Percentiles rank a stretch among this genome's conserved stretches.
Conservation (phyloP, 1,284 basidiomycete genomes). For the Austroboletus niveus region DNA sequence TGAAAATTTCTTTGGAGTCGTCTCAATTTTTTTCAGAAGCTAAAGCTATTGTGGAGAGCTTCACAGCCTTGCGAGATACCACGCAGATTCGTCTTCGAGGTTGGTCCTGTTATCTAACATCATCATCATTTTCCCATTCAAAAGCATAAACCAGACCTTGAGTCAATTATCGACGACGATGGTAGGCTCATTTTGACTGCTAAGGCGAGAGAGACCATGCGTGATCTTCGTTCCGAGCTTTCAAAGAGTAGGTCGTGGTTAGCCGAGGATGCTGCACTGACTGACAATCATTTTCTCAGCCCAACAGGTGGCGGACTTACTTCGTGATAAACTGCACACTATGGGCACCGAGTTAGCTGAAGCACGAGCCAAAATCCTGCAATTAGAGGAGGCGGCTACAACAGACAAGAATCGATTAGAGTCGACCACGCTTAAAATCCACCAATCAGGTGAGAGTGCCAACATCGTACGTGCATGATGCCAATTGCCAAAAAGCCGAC, state of each 20-base stretch:
- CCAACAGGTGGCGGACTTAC: slow-evolving; percentile 49
- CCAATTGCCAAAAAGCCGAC: slow-evolving; percentile 25
- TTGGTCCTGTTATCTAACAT: slow-evolving; percentile 11
- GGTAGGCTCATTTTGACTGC: slow-evolving; percentile 26
- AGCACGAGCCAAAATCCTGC: slow-evolving; percentile 37
- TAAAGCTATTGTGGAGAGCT: slow-evolving; percentile 18
- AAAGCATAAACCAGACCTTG: slow-evolving; percentile 23
- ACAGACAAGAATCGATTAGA: slow-evolving; percentile 29
- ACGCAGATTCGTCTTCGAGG: slow-evolving; percentile 20
- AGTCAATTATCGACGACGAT: slow-evolving; percentile 33
- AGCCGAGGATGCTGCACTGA: slow-evolving; percentile 33
- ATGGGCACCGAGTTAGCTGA: slow-evolving; percentile 45
- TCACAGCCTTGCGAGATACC: slow-evolving; percentile 20
- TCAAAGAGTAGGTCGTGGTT: slow-evolving; percentile 31
- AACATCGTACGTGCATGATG: slow-evolving; percentile 2
- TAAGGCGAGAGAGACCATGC: slow-evolving; percentile 36
- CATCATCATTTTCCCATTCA: neutral
- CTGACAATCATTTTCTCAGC: slow-evolving; percentile 34
- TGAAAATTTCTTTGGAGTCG: slow-evolving; percentile 17
- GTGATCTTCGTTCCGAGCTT: slow-evolving; percentile 39
- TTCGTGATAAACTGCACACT: slow-evolving; percentile 49
- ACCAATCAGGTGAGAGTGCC: slow-evolving; percentile 28
- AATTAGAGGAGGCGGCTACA: slow-evolving; percentile 38
- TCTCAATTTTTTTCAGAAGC: slow-evolving; percentile 21
- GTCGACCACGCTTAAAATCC: slow-evolving; percentile 23